Conservation (phyloP, 768 basidiomycete species). For the Cantharellus anzutake region DNA sequence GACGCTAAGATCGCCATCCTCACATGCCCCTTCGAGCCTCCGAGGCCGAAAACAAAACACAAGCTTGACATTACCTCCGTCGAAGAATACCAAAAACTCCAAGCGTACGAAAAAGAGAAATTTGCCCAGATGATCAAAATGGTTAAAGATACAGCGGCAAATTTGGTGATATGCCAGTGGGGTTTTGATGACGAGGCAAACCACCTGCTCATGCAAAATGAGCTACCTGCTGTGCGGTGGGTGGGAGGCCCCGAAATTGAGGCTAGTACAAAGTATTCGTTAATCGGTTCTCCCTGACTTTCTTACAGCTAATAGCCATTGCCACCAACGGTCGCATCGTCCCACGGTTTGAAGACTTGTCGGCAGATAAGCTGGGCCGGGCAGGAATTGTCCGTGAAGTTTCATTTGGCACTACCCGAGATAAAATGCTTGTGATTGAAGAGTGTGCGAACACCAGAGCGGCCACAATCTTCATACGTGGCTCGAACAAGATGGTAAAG, state of each 20-base stretch:
- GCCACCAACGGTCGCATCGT: constrained; percentile 97
- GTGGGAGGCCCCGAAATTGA: constrained; percentile 99
- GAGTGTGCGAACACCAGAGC: constrained; percentile 94
- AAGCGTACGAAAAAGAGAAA: constrained; percentile 90
- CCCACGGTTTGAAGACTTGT: constrained; percentile 92
- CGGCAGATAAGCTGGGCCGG: constrained; percentile 73
- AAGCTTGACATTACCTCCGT: constrained; percentile 93
- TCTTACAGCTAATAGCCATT: constrained; percentile 75
- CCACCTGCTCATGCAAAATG: constrained; percentile 93
- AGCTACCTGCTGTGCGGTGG: constrained; percentile 93
- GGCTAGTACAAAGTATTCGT: constrained; percentile 24
- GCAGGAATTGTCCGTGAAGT: constrained; percentile 90
- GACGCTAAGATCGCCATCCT: constrained; percentile 92
- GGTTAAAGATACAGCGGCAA: constrained; percentile 93
- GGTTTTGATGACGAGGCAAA: constrained; percentile 99
- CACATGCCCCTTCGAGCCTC: constrained; percentile 97
- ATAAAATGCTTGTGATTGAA: constrained; percentile 99
- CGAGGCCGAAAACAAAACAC: constrained; percentile 98
- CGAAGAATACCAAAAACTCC: constrained; percentile 89
- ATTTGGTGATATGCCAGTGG: constrained; percentile 99
- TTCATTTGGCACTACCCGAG: constrained; percentile 91
- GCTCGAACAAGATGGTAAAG: constrained; percentile 96
- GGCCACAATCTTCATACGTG: constrained; percentile 92
- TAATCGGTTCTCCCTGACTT: not conserved
- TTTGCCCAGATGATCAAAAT: constrained; percentile 92